phyloP scores from a whole-genome alignment of 2,329 filamentous ascomycete species.

The Coleophoma eucalyptorum region DNA sequence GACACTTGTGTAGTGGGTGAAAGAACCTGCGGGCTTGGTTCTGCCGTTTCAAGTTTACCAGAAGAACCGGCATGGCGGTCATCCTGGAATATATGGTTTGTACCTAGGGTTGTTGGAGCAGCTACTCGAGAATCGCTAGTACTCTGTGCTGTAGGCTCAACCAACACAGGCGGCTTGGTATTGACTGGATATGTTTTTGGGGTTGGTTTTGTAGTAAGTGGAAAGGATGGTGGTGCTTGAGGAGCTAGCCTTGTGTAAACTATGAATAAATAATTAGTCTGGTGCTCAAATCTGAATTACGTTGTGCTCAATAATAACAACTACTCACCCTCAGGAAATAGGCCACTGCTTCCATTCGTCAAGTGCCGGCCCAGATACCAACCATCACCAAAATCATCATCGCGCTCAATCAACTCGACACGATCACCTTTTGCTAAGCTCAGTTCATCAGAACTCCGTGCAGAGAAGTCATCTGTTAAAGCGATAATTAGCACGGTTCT shows the following conservation, averaged over 20 bases:
- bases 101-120: constrained; percentile 6
- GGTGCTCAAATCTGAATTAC: background rate
- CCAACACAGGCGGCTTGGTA: constrained; percentile 2
- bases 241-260: constrained; percentile 31
- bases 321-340: constrained; percentile 73
- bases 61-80: constrained; percentile 24
- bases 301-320: background rate
- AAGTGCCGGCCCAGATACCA: constrained; percentile 79
- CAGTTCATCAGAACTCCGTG: constrained; percentile 89
- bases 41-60: constrained; percentile 15
- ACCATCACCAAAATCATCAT: constrained; percentile 85
- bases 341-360: constrained; percentile 67
- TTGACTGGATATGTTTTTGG: constrained; percentile 8
- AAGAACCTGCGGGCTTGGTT: constrained; percentile 37
- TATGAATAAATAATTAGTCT: constrained; percentile 15
- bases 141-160: background rate
- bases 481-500: too few relatives aligned
- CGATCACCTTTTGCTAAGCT: constrained; percentile 81
- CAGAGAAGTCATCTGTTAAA: constrained; percentile 80
- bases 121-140: constrained; percentile 8
- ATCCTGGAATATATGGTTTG: too few relatives aligned
- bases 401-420: constrained; percentile 78
- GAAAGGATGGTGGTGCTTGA: constrained; percentile 23
- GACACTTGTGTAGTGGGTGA: constrained; percentile 7
- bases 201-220: constrained; percentile 13